Base-by-base conservation (phyloP, 768 basidiomycete species). In the Phallus indusiatus region DNA sequence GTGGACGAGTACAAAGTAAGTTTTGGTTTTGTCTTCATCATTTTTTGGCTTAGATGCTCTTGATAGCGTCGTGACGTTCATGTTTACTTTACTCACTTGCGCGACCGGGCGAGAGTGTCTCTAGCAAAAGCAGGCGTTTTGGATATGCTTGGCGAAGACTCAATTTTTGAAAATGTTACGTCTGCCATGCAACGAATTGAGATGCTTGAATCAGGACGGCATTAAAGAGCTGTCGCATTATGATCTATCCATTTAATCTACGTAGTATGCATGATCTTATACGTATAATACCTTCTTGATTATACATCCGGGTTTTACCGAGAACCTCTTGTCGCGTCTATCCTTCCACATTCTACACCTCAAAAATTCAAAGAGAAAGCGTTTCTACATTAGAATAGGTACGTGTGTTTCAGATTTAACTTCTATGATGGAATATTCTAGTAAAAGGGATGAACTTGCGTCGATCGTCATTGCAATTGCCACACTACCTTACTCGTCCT, bases 1-100 rank as follows among this genome's bases (percentile, higher is more conserved):
- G 71, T 85, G 48, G 81, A 85, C 63, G 86, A 89, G 14, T 94
- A 96, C 71, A 77, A 80, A 71, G 91, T 87, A 64, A 14, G 28
- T 14, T 14, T 8, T 24, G 7, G 28, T 17, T 46, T 42, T 22
- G 2, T 21, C 3, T 48, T 48, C 5, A 46, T 18, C 33, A 17
- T 22, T 48, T 24, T 28, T 47, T 22, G 11, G 12, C 33, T 36
- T 5, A 18, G 17, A 47, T 24, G 12, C n/a, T 47, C 36, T n/a
- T 34, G 17, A 51, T 64, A 81, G 80, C 75, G 67, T 53, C 80
- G 81, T 1, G 73, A 71, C 24, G 81, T 82, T 21, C 75, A 74
- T 17, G 63, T 81, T 21, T 83, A 75, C 66, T 73, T 82, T 47
- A 76, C 81, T 1, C 80, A 83, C 65, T 69, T 82, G 24, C 72